phyloP scores from a whole-genome alignment of 2,329 filamentous ascomycete genomes.

The Nemania bipapillata region DNA sequence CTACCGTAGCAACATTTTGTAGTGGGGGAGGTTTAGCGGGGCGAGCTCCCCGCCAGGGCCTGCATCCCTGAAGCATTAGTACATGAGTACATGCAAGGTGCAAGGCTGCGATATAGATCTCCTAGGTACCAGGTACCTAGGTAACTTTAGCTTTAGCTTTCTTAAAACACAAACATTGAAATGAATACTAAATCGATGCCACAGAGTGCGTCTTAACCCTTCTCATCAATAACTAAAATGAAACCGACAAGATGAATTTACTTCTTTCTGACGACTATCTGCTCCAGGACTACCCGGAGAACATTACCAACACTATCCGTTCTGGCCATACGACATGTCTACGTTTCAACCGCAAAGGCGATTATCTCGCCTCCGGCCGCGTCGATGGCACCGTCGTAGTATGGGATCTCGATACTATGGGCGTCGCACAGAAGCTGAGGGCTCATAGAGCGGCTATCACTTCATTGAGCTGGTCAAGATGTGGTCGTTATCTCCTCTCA shows the following conservation, averaged over 20 bases:
- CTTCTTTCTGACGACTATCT: constrained; percentile 71
- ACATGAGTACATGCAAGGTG: too few relatives aligned
- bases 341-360: constrained; percentile 93
- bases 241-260: constrained; percentile 63
- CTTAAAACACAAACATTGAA: background rate
- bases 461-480: constrained; percentile 92
- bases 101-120: background rate
- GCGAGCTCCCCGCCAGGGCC: constrained; percentile 1
- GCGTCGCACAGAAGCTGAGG: constrained; percentile 90
- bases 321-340: constrained; percentile 73
- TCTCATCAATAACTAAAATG: constrained; percentile 35
- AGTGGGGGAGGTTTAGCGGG: constrained; percentile 14
- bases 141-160: background rate
- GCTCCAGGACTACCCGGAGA: constrained; percentile 86
- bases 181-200: constrained; percentile 14
- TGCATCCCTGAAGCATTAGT: background rate
- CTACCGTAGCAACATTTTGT: too few relatives aligned
- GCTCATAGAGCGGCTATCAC: constrained; percentile 95
- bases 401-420: constrained; percentile 97
- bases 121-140: background rate
- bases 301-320: constrained; percentile 86
- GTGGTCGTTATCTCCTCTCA: constrained; percentile 89
- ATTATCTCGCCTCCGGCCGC: constrained; percentile 92
- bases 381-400: constrained; percentile 95
- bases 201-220: background rate